A percentile compares a stretch with the other conserved stretches of the same genome.
Evolutionary conservation across 768 basidiomycete species (phyloP).

Genomic region (Lactarius trivialis): DNA sequence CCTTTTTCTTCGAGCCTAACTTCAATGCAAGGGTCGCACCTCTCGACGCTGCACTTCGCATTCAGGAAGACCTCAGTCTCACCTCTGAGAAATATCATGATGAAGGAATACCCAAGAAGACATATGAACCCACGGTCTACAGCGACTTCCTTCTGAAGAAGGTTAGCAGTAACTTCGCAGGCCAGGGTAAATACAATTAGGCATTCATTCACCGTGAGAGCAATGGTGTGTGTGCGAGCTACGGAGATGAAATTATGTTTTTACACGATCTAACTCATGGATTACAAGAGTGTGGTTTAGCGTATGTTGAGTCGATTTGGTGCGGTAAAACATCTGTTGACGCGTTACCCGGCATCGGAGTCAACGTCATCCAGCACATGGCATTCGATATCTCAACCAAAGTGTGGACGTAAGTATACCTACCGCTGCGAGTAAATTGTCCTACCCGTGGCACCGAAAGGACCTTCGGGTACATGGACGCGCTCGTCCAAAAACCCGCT

Average conservation of each 20-base stretch:
- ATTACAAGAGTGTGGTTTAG: constrained; percentile 10
- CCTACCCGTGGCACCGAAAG: constrained; percentile 22
- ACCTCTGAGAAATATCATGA: constrained; percentile 20
- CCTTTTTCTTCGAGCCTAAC: constrained; percentile 93
- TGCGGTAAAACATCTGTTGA: not conserved
- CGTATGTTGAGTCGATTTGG: not conserved
- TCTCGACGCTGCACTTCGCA: constrained; percentile 50
- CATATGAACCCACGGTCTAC: constrained; percentile 52
- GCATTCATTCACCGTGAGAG: constrained; percentile 14
- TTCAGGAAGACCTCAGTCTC: constrained; percentile 29
- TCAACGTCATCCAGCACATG: not conserved
- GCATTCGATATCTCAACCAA: not conserved
- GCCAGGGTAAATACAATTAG: constrained; percentile 31
- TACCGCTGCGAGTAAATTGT: constrained; percentile 24
- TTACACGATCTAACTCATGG: constrained; percentile 3
- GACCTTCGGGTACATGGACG: constrained; percentile 16
- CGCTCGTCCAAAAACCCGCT: constrained; percentile 20
- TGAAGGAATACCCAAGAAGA: constrained; percentile 26
- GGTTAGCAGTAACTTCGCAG: constrained; percentile 66
- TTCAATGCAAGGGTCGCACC: constrained; percentile 67
- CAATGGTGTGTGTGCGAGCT: not conserved
- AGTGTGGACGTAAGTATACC: not conserved
- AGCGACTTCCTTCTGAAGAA: constrained; percentile 73
- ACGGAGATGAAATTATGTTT: constrained; percentile 2
- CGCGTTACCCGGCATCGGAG: not conserved